Evolutionary conservation across 192 early-diverging fungal genomes (phyloP).

Genomic region (Haplosporangium gracile): DNA sequence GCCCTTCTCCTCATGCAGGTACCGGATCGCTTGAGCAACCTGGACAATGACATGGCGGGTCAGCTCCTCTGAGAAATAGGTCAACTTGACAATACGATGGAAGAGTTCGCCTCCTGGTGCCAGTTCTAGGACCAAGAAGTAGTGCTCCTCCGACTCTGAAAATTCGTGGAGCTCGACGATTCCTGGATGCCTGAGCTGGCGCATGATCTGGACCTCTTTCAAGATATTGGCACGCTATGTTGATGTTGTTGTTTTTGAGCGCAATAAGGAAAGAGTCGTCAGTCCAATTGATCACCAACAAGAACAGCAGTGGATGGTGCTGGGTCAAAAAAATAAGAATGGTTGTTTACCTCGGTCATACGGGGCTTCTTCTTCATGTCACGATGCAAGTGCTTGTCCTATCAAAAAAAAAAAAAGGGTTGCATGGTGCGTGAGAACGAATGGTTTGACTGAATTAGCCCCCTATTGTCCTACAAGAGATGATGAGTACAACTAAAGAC

Average conservation of each 20-base stretch:
- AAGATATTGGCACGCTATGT: conserved; percentile 79
- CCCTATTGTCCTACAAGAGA: conserved; percentile 8
- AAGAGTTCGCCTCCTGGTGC: conserved; percentile 90
- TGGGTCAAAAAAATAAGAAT: background rate
- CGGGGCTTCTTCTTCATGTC: conserved; percentile 56
- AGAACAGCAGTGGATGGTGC: background rate
- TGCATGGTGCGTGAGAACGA: conserved; percentile 23
- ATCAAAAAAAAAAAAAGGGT: background rate
- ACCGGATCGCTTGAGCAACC: conserved; percentile 83
- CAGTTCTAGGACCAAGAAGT: conserved; percentile 83
- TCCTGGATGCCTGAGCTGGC: conserved; percentile 79
- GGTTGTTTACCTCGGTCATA: conserved; percentile 48
- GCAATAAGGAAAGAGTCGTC: background rate
- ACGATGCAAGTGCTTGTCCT: conserved; percentile 52
- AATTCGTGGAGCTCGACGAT: conserved; percentile 81
- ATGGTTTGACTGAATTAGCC: background rate
- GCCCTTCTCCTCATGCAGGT: conserved; percentile 82
- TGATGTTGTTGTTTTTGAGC: background rate
- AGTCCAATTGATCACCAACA: background rate
- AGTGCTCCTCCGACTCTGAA: conserved; percentile 79
- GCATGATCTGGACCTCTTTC: conserved; percentile 88
- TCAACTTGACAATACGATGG: conserved; percentile 82
- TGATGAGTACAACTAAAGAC: background rate
- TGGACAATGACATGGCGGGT: conserved; percentile 87
- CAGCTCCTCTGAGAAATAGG: conserved; percentile 81